These are phyloP conservation scores for Lodderomyces theae DNA, from an alignment of 1,139 yeast genomes.

Conservation along the genomic window DNA sequence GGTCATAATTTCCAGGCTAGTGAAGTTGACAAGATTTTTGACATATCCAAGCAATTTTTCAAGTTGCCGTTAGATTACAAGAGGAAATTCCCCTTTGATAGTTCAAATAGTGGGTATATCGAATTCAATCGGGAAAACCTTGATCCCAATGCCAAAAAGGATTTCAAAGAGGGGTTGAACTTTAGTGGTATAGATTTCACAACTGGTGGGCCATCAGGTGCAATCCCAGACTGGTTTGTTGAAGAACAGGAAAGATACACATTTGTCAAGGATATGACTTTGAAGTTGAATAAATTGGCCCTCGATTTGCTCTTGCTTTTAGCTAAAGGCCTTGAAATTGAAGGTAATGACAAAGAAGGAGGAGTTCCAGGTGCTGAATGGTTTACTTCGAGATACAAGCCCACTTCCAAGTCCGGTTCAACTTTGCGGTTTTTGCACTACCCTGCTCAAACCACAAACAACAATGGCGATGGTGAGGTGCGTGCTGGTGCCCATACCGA, in stretches of 20 bases:
- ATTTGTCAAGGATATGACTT: constrained; percentile 29
- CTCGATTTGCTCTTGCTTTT: constrained; percentile 45
- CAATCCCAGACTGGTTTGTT: constrained; percentile 45
- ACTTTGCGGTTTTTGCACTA: constrained; percentile 69
- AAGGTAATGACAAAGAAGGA: constrained; percentile 38
- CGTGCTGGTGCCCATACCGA: constrained; percentile 89
- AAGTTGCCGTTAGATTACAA: constrained; percentile 51
- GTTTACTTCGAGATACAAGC: constrained; percentile 57
- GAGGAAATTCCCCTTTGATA: constrained; percentile 16
- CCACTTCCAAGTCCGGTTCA: constrained; percentile 52
- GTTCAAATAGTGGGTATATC: constrained; percentile 24
- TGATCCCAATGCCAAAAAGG: constrained; percentile 48
- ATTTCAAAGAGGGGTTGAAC: constrained; percentile 62
- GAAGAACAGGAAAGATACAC: constrained; percentile 29
- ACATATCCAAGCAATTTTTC: constrained; percentile 55
- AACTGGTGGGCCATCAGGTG: constrained; percentile 33
- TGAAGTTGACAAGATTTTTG: constrained; percentile 57
- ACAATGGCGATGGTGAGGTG: constrained; percentile 50
- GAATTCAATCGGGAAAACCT: constrained; percentile 41
- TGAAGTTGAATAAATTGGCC: constrained; percentile 45
- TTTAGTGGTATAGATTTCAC: constrained; percentile 39
- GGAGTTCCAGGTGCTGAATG: constrained; percentile 43
- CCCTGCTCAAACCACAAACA: constrained; percentile 51
- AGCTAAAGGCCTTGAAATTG: constrained; percentile 60
- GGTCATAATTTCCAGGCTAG: constrained; percentile 63